phyloP scores from a whole-genome alignment of 2,329 filamentous ascomycete genomes.

The Fusarium temperatum region DNA sequence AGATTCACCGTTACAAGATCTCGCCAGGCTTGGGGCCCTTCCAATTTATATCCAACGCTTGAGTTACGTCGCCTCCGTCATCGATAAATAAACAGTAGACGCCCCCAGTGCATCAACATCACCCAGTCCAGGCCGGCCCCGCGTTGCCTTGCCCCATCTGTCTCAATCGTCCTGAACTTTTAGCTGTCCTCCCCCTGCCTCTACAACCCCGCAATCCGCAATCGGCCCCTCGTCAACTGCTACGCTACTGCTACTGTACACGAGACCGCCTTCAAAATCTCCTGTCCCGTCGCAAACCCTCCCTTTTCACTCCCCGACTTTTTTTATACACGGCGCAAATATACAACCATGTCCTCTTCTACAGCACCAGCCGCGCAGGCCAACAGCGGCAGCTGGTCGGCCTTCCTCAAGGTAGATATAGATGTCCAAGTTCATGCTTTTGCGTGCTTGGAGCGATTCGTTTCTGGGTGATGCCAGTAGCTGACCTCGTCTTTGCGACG shows the following conservation, averaged over 20 bases:
- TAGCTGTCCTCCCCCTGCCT: slow-evolving; percentile 14
- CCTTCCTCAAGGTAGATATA: slow-evolving; percentile 61
- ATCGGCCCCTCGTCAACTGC: slow-evolving; percentile 35
- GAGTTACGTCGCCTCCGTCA: neutral
- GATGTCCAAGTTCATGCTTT: slow-evolving; percentile 5
- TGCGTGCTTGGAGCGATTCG: neutral
- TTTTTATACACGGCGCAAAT: slow-evolving; percentile 4
- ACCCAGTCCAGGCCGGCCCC: slow-evolving; percentile 12
- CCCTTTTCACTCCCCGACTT: neutral
- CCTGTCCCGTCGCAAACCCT: slow-evolving; percentile 19
- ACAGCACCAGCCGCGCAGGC: slow-evolving; percentile 47
- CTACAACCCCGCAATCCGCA: slow-evolving; percentile 41
- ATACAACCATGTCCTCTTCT: slow-evolving; percentile 45
- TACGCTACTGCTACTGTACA: slow-evolving; percentile 11
- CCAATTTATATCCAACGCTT: neutral
- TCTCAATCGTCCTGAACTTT: slow-evolving; percentile 12
- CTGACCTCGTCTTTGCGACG: slow-evolving; percentile 25
- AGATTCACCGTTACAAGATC: neutral
- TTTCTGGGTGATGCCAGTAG: slow-evolving; percentile 1
- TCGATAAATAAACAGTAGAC: neutral
- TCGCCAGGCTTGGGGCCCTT: neutral
- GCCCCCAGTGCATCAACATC: neutral
- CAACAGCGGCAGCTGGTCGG: slow-evolving; percentile 59
- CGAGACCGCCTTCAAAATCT: slow-evolving; percentile 28
- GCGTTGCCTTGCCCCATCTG: slow-evolving; percentile 13